These are phyloP conservation scores for Selaginella moellendorffii DNA, from an alignment of 75 land plant species.

Conservation along the genomic window DNA sequence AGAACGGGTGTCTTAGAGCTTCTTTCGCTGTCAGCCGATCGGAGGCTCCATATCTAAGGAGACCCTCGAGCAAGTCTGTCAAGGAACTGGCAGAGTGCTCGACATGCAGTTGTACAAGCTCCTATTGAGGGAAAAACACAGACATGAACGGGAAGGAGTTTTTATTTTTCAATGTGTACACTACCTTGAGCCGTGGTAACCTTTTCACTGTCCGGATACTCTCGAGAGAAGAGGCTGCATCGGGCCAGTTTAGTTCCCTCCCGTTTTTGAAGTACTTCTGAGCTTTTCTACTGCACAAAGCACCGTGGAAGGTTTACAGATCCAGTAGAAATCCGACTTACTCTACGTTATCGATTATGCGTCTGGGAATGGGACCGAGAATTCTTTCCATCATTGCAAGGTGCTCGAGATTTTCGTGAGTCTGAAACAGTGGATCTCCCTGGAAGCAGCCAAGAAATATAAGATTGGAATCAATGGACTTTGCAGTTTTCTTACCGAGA, in stretches of 20 bases:
- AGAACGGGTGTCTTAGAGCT: conserved; percentile 11
- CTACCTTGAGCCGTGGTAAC: conserved; percentile 57
- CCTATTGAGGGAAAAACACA: background rate
- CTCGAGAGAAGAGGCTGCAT: conserved; percentile 70
- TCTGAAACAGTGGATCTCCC: conserved; percentile 92
- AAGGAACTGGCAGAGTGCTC: background rate
- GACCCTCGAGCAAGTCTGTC: conserved; percentile 1
- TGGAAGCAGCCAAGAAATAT: conserved; percentile 18
- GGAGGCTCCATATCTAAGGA: conserved; percentile 9
- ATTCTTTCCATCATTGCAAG: conserved; percentile 98
- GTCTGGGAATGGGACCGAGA: conserved; percentile 74
- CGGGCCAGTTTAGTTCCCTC: conserved; percentile 69
- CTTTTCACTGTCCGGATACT: conserved; percentile 57
- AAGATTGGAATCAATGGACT: background rate
- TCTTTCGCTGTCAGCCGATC: conserved; percentile 10
- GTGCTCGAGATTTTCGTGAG: conserved; percentile 95
- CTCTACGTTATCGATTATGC: conserved; percentile 59
- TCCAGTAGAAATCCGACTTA: background rate
- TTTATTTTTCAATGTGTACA: background rate
- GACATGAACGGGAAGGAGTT: background rate
- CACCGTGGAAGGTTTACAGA: background rate
- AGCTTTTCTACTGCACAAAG: conserved; percentile 37
- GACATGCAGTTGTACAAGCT: background rate
- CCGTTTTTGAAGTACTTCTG: conserved; percentile 71
- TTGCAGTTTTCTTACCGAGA: conserved; percentile 45